Base-by-base conservation (phyloP, 108 stramenopile species). In the Fistulifera pelliculosa region DNA sequence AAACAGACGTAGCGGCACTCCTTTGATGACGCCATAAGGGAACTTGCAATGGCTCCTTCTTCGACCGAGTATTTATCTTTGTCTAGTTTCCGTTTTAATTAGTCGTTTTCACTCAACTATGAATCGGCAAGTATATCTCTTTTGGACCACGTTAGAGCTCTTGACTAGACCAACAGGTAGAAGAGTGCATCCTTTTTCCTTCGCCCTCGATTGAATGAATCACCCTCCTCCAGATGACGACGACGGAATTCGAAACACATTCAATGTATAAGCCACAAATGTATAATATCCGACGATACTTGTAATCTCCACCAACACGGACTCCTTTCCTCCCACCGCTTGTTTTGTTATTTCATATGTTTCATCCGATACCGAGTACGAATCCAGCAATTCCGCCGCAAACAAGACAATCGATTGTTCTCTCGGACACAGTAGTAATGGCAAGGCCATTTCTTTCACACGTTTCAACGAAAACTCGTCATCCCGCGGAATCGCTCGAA, bases 211-310 rank as follows among this genome's bases (percentile, higher is more conserved):
- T n/a, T n/a, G n/a, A n/a, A n/a, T n/a, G n/a, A n/a, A n/a, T n/a
- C n/a, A n/a, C n/a, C n/a, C n/a, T 35, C 8, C 11, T 45, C 44
- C 4, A 8, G 44, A 17, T 8, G 19, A 59, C 45, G 62, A 55
- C 4, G 80, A 70, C 39, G 84, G 77, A 45, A 90, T 83, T 26
- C 58, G 61, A 58, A 90, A 90, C 0, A 78, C 84, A 58, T 90
- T 90, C 38, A 90, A 41, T 15, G 88, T 90, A 44, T 73, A 90
- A 12, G 81, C 64, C 27, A 83, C 83, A 54, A 67, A 81, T 0
- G 88, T 74, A 56, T 90, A 90, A 47, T 90, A 90, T 1, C 88
- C 88, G n/a, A 68, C 62, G 55, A 90, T 90, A 47, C 80, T 75
- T 35, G 76, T 78, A 44, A 90, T 81, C 61, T 85, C 88, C 7